Conservation (phyloP, 331 rosid species). For the Cydonia oblonga region DNA sequence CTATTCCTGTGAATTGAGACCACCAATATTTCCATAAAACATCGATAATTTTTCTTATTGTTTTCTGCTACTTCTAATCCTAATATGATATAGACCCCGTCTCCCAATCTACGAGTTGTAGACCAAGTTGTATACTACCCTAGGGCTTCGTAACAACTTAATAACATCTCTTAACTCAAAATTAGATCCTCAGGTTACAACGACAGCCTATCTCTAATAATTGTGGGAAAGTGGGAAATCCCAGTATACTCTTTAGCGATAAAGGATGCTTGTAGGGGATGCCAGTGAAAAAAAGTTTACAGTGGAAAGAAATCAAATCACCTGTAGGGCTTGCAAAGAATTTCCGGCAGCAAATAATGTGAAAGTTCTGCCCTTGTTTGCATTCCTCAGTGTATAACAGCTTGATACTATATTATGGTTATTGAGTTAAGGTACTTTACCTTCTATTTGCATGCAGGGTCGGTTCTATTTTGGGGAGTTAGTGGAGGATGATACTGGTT, state of each 20-base stretch:
- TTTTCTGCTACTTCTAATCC: neutral
- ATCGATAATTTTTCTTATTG: neutral
- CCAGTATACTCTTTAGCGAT: neutral
- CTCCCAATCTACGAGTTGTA: neutral
- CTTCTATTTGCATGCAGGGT: slow-evolving; percentile 54
- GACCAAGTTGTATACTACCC: neutral
- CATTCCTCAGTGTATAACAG: too few species aligned
- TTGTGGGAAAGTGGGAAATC: neutral
- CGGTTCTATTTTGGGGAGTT: slow-evolving; percentile 91
- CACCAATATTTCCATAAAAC: neutral
- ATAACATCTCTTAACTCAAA: neutral
- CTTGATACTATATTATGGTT: neutral
- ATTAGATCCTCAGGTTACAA: neutral
- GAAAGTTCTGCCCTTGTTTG: neutral
- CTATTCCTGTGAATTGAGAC: neutral
- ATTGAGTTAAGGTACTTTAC: neutral
- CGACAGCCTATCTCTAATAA: neutral
- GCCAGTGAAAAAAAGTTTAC: neutral
- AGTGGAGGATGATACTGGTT: slow-evolving; percentile 44
- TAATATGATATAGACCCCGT: neutral
- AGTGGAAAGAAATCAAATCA: too few species aligned
- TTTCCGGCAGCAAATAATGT: too few species aligned
- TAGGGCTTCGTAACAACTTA: neutral
- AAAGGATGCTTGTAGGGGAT: neutral
- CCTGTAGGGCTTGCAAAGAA: too few species aligned